A percentile compares a stretch with the other conserved stretches of the same genome.
phyloP scores from a whole-genome alignment of 164 flowering plant genomes.

The Annona cherimola region DNA sequence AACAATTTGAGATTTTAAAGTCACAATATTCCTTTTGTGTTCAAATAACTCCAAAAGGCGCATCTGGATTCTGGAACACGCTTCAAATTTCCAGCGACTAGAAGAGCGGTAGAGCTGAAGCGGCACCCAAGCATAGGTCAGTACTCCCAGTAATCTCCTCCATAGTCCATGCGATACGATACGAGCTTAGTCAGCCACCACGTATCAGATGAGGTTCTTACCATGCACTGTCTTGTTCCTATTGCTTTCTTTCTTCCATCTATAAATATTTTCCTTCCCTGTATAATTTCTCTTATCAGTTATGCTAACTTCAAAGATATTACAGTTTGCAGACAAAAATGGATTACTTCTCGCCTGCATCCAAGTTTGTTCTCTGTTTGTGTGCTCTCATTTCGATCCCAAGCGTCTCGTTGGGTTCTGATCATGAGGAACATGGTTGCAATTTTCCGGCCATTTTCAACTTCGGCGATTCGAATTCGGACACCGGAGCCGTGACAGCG shows the following conservation, averaged over 20 bases:
- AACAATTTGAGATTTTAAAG: too few species aligned
- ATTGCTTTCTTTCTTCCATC: neutral
- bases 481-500: constrained; percentile 51
- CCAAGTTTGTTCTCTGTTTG: neutral
- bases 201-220: too few species aligned
- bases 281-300: neutral
- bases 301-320: neutral
- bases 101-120: too few species aligned
- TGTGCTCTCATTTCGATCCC: neutral
- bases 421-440: neutral
- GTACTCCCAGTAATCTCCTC: too few species aligned
- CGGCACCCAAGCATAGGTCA: too few species aligned
- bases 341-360: neutral
- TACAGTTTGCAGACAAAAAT: neutral
- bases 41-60: too few species aligned
- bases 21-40: too few species aligned
- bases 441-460: constrained; percentile 27
- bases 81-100: too few species aligned
- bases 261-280: neutral
- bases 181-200: too few species aligned
- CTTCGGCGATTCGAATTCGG: constrained; percentile 60
- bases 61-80: too few species aligned
- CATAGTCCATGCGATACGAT: too few species aligned
- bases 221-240: neutral
- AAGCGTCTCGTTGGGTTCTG: neutral